Evolutionary conservation across 352 stramenopile species (phyloP), one percentile per base, ranked within the genome.

Genomic region (Pythium scleroteichum): DNA sequence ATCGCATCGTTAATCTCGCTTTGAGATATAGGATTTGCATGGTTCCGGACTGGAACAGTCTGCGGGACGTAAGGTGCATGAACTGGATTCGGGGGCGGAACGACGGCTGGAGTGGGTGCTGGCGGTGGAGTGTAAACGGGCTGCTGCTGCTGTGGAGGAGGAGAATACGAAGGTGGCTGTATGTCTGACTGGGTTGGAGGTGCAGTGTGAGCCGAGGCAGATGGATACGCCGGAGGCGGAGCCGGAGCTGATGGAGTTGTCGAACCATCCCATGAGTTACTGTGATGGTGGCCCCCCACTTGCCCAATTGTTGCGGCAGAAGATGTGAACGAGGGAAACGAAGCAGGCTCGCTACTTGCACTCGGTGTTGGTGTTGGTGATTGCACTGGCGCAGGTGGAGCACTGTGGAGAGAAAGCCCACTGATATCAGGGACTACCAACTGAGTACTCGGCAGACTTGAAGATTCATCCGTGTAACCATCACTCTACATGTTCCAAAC

Each of bases 1-100:
- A 93, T 87, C 9, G 85, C 85, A 48, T 95, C 85, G 52, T 92
- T 90, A 29, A 93, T 79, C 27, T 95, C 74, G 53, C 70, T 87
- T 38, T 90, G 80, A 17, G 79, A 85, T 20, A 81, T 69, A 3
- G 73, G 69, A 5, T 76, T 73, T 42, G 68, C 66, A 16, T 69
- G 70, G 9, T 73, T 62, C 6, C 69, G 66, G 13, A 42, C 39
- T 20, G 63, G 57, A 16, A 65, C 39, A 2, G 48, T 59, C 23
- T 71, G 63, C 19, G 49, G 56, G 23, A 38, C 42, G 53, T 66
- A 61, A 13, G 55, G 42, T 23, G 45, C 49, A 13, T 51, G 42
- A 5, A 40, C 38, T 60, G 68, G 53, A 62, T 39, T 33, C 60
- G 42, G 55, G 35, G 55, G 51, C 10, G 60, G 60, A 47, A 52